phyloP scores from a whole-genome alignment of 305 asterid genomes.

The Plantago lanceolata region DNA sequence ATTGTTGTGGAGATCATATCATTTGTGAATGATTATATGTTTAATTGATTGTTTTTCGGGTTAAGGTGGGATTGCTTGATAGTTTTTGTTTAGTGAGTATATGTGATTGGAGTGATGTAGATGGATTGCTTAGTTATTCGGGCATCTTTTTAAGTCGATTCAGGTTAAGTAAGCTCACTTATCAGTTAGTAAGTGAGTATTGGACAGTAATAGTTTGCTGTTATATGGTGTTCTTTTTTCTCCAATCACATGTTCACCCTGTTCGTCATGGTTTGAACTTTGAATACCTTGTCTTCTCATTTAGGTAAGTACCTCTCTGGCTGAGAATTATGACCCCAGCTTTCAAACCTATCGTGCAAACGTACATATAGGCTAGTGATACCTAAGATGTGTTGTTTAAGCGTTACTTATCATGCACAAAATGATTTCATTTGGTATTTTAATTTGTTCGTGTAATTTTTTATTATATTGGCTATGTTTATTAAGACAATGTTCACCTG shows the following conservation, averaged over 20 bases:
- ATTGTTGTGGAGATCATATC: neutral
- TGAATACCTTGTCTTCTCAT: neutral
- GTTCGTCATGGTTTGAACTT: too few relatives aligned
- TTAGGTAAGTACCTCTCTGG: neutral
- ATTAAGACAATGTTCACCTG: constrained; percentile 17
- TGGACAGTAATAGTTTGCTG: neutral
- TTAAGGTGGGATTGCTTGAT: neutral
- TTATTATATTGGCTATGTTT: constrained; percentile 9
- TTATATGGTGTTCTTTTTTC: neutral
- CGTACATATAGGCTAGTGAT: too few relatives aligned
- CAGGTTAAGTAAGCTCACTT: neutral
- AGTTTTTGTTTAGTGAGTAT: constrained; percentile 13
- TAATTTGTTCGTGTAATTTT: constrained; percentile 20
- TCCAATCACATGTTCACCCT: neutral
- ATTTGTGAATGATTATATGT: neutral
- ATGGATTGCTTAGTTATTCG: neutral
- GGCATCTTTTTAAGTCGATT: neutral
- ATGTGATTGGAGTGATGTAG: constrained; percentile 3
- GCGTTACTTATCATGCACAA: neutral
- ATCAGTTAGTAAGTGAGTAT: neutral
- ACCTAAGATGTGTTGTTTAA: too few relatives aligned
- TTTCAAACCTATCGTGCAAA: too few relatives aligned
- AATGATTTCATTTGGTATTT: neutral
- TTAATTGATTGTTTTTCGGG: neutral
- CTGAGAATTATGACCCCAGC: neutral